phyloP scores from a whole-genome alignment of 2,329 filamentous ascomycete species.

The Ophiostoma populinum region DNA sequence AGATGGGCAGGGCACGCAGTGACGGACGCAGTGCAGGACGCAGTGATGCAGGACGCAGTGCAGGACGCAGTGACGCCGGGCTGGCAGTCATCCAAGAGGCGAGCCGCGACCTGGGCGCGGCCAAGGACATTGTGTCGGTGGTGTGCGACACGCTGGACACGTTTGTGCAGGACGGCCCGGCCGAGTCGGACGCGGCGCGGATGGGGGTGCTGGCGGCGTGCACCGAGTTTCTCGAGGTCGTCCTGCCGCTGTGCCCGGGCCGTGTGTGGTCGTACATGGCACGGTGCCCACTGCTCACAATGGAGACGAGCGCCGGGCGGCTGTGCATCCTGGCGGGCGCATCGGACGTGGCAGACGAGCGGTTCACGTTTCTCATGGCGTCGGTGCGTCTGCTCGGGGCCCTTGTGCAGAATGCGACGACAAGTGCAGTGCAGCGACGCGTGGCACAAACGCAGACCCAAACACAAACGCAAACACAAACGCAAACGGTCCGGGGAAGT shows the following conservation, averaged over 20 bases:
- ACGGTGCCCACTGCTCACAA: conserved; percentile 62
- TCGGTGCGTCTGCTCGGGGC: conserved; percentile 58
- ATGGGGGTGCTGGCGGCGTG: conserved; percentile 54
- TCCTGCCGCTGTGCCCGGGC: conserved; percentile 59
- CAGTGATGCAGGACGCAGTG: too few relatives aligned
- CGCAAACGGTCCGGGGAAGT: conserved; percentile 25
- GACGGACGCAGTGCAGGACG: too few relatives aligned
- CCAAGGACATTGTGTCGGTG: conserved; percentile 61
- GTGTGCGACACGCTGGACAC: conserved; percentile 74
- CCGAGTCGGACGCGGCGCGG: conserved; percentile 42
- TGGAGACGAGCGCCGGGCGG: conserved; percentile 58
- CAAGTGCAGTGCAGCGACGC: conserved; percentile 50
- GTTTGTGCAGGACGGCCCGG: conserved; percentile 38
- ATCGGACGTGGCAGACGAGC: conserved; percentile 59
- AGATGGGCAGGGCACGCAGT: conserved; percentile 22
- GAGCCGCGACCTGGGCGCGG: conserved; percentile 35
- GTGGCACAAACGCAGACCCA: too few relatives aligned
- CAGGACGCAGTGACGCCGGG: conserved; percentile 21
- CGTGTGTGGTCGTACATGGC: conserved; percentile 82
- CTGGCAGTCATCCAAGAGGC: conserved; percentile 39
- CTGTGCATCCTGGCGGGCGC: conserved; percentile 66
- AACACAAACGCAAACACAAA: too few relatives aligned
- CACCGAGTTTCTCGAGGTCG: conserved; percentile 59
- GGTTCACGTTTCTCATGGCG: conserved; percentile 60
- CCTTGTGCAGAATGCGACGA: conserved; percentile 59